These are phyloP conservation scores for Fusarium virguliforme DNA, from an alignment of 2,329 filamentous ascomycete genomes.

Conservation along the genomic window DNA sequence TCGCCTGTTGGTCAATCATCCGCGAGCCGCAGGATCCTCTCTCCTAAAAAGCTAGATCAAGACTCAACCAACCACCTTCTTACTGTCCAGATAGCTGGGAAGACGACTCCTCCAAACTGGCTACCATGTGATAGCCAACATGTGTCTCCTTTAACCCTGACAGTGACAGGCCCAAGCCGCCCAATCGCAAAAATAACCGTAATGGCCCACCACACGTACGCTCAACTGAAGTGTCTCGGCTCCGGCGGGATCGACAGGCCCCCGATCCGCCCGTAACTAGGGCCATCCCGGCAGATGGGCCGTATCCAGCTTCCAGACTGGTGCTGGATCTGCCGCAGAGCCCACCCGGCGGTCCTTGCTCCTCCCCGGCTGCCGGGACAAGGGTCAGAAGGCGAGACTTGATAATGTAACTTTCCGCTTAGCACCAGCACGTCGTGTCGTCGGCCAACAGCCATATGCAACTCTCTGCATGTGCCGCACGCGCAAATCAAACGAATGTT, in stretches of 20 bases:
- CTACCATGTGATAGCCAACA: slow-evolving; percentile 2
- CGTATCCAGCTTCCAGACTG: slow-evolving; percentile 12
- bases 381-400: slow-evolving; percentile 1
- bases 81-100: neutral
- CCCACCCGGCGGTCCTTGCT: neutral
- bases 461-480: slow-evolving; percentile 2
- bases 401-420: slow-evolving; percentile 9
- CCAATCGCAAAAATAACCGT: slow-evolving; percentile 4
- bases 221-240: slow-evolving; percentile 9
- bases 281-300: slow-evolving; percentile 7
- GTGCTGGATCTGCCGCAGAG: slow-evolving; percentile 11
- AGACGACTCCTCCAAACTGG: neutral
- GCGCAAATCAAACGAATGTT: slow-evolving; percentile 11
- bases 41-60: neutral
- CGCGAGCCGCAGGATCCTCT: slow-evolving; percentile 4
- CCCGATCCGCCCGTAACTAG: neutral
- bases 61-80: neutral
- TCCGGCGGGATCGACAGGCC: slow-evolving; percentile 8
- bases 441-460: slow-evolving; percentile 3
- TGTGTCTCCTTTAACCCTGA: neutral
- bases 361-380: neutral
- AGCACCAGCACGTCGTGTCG: neutral
- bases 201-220: neutral
- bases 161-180: neutral
- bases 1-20: slow-evolving; percentile 6